Evolutionary conservation across 148 eudicot species (phyloP), one percentile per base, ranked within the genome.

Genomic region (Rhododendron kiyosumense): DNA sequence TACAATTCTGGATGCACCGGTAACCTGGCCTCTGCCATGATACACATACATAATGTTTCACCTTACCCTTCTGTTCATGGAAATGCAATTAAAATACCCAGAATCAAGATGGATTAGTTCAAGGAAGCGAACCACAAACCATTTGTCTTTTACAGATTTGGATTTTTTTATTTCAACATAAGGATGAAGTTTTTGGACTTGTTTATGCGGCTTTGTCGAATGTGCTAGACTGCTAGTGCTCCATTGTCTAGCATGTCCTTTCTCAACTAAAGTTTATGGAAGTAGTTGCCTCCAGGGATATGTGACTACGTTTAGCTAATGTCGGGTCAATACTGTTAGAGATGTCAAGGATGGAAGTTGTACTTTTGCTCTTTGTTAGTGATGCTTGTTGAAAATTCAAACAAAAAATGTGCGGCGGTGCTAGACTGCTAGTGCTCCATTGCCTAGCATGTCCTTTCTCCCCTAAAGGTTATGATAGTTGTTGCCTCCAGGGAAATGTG

Each of bases 1-100:
- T 89, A 96, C 99, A 26, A 94, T 95, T 86, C 91, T 97, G 92
- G 99, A 95, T 91, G 99, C 99, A 76, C 98, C 98, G 92, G 99
- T 97, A 91, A 87, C 20, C 76, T 73, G 13, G 82, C 76, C 75
- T 79, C 52, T 32, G 36, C 59, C 18, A n/a, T 15, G 57, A 14
- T 43, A 63, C 51, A 3, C 30, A 4, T 41, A 36, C 34, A 59
- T 79, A 48, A 12, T 48, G 9, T 52, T 32, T 10, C 15, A 17
- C 12, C 36, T 34, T 14, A n/a, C 26, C 43, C 2, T 81, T 81
- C 2, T 17, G 18, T 52, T 38, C 14, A 18, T 54, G 28, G 43
- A 81, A 81, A 5, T 32, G 26, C 69, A 52, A 52, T 18, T 46
- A 52, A 32, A 14, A 81, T 52, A 20, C 26, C 26, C n/a, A 32